These are phyloP conservation scores for Hyphopichia pseudoburtonii DNA, from an alignment of 1,139 yeast species.

Conservation along the genomic window DNA sequence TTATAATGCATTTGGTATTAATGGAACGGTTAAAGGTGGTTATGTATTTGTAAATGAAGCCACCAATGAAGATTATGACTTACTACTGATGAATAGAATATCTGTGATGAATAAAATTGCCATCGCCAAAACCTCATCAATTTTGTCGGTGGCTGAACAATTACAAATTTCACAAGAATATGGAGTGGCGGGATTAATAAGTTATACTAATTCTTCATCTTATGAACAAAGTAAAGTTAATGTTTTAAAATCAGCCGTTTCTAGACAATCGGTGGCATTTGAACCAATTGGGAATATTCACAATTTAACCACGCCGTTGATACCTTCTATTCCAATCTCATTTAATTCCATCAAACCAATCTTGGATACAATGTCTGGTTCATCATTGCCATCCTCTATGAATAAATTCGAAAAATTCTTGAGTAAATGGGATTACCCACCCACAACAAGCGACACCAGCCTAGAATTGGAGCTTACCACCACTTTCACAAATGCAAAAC, in stretches of 20 bases:
- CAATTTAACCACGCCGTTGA: slow-evolving; percentile 12
- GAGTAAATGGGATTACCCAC: slow-evolving; percentile 27
- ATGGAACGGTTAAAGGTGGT: slow-evolving; percentile 25
- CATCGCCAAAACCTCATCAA: slow-evolving; percentile 23
- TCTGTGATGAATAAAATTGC: slow-evolving; percentile 27
- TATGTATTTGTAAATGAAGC: slow-evolving; percentile 37
- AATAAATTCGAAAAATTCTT: no score
- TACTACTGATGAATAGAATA: slow-evolving; percentile 19
- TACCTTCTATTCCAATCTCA: slow-evolving; percentile 42
- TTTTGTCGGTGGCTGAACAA: slow-evolving; percentile 24
- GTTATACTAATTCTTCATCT: slow-evolving; percentile 21
- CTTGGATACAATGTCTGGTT: slow-evolving; percentile 22
- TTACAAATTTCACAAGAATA: slow-evolving; percentile 25
- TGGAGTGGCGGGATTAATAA: slow-evolving; percentile 32
- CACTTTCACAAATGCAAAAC: slow-evolving; percentile 12
- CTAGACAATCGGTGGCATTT: slow-evolving; percentile 21
- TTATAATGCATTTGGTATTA: slow-evolving; percentile 30
- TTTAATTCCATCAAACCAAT: slow-evolving; percentile 31
- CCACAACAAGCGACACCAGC: slow-evolving; percentile 12
- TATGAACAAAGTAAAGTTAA: slow-evolving; percentile 10
- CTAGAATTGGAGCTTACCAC: slow-evolving; percentile 21
- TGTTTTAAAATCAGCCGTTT: slow-evolving; percentile 16
- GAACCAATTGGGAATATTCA: slow-evolving; percentile 8
- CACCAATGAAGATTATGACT: slow-evolving; percentile 25
- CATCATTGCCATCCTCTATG: slow-evolving; percentile 2